Percentiles rank a stretch among this genome's conserved stretches.
phyloP scores from a whole-genome alignment of 257 asterid genomes.

The Sherardia arvensis region DNA sequence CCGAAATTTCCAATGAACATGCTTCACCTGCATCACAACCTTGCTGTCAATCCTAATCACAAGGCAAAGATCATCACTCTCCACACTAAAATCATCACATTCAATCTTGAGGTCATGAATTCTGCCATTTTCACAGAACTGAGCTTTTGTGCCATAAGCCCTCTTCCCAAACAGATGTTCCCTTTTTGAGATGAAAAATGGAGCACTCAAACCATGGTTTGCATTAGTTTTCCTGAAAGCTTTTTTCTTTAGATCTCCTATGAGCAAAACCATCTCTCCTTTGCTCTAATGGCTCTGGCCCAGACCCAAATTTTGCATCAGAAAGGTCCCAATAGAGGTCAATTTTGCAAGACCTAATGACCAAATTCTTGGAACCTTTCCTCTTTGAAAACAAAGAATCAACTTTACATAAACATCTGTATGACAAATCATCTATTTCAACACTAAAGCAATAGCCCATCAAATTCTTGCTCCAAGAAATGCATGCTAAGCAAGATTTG shows the following conservation, averaged over 20 bases:
- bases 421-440: conserved; percentile 73
- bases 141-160: conserved; percentile 56
- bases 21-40: conserved; percentile 65
- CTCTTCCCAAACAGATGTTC: conserved; percentile 69
- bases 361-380: conserved; percentile 64
- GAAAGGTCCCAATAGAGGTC: conserved; percentile 80
- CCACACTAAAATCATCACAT: conserved; percentile 47
- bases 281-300: conserved; percentile 74
- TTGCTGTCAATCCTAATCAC: conserved; percentile 54
- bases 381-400: conserved; percentile 79
- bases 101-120: conserved; percentile 72
- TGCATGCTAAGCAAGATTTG: conserved; percentile 50
- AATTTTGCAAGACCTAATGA: conserved; percentile 44
- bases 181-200: conserved; percentile 56
- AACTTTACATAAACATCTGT: conserved; percentile 60
- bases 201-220: conserved; percentile 27
- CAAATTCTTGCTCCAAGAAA: conserved; percentile 79
- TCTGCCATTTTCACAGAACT: conserved; percentile 54
- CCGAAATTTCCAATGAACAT: conserved; percentile 71
- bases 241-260: conserved; percentile 80
- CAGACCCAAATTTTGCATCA: conserved; percentile 65
- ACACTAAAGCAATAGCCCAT: conserved; percentile 84
- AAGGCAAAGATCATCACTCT: conserved; percentile 50
- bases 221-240: conserved; percentile 71
- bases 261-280: conserved; percentile 53